Evolutionary conservation across 2,329 filamentous ascomycete species (phyloP).

Genomic region (Podosphaera xanthii): DNA sequence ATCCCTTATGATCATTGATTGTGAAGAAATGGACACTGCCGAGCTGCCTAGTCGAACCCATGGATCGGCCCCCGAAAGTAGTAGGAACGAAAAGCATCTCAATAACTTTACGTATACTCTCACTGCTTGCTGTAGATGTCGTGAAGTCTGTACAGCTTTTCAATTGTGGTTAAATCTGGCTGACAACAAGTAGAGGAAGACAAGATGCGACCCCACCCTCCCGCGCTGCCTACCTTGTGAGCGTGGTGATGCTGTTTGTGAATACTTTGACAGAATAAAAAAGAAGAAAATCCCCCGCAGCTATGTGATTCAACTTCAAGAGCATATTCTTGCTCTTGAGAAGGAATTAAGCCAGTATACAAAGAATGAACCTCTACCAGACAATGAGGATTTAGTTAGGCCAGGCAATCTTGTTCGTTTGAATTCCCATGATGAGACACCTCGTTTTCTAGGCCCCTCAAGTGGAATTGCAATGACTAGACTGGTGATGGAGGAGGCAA

Average conservation of each 20-base stretch:
- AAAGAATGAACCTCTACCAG: slow-evolving; percentile 47
- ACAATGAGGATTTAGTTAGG: slow-evolving; percentile 68
- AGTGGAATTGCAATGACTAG: slow-evolving; percentile 91
- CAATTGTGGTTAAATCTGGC: not conserved
- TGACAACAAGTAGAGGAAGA: slow-evolving; percentile 44
- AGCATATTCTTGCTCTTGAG: slow-evolving; percentile 63
- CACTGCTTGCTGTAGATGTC: slow-evolving; percentile 59
- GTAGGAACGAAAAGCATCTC: slow-evolving; percentile 27
- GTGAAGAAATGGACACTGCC: slow-evolving; percentile 30
- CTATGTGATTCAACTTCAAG: slow-evolving; percentile 81
- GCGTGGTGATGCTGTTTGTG: slow-evolving; percentile 72
- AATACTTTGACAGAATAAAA: slow-evolving; percentile 83
- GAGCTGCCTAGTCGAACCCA: slow-evolving; percentile 37
- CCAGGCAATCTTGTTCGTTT: slow-evolving; percentile 70
- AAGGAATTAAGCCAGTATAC: slow-evolving; percentile 59
- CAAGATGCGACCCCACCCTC: slow-evolving; percentile 78
- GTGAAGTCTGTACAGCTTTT: slow-evolving; percentile 33
- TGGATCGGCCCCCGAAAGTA: slow-evolving; percentile 15
- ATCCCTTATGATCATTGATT: no score
- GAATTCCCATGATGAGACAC: slow-evolving; percentile 62
- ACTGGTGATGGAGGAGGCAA: slow-evolving; percentile 88
- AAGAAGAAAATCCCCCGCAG: slow-evolving; percentile 67
- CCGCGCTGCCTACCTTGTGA: slow-evolving; percentile 86
- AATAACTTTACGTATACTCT: slow-evolving; percentile 54
- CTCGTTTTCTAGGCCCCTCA: slow-evolving; percentile 76